Evolutionary conservation across 345 rosid genomes (phyloP).

Genomic region (Noccaea bulbosa): DNA sequence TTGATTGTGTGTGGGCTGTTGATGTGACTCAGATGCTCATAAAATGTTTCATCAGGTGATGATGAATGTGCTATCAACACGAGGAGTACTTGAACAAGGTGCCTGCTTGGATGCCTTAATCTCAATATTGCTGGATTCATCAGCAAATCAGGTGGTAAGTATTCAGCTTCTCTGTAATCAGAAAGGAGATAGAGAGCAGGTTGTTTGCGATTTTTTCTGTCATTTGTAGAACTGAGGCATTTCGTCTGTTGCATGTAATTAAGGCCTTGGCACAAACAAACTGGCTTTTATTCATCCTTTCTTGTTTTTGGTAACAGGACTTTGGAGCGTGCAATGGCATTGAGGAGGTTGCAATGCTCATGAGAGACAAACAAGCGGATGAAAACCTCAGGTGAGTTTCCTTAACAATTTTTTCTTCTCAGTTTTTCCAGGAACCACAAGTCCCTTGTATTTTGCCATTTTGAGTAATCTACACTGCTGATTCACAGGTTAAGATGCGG

Average conservation of each 20-base stretch:
- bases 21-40: constrained; percentile 8
- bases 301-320: constrained; percentile 52
- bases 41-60: constrained; percentile 48
- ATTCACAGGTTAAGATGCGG: constrained; percentile 81
- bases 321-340: constrained; percentile 88
- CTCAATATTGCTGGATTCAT: constrained; percentile 84
- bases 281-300: constrained; percentile 1
- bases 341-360: constrained; percentile 85
- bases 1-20: not conserved
- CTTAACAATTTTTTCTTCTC: not conserved
- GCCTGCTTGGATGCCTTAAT: constrained; percentile 92
- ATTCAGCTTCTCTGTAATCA: not conserved
- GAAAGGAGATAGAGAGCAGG: constrained; percentile 5
- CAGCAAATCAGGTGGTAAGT: constrained; percentile 88
- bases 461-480: constrained; percentile 13
- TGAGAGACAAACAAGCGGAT: constrained; percentile 86
- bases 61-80: constrained; percentile 75
- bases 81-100: constrained; percentile 83
- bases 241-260: not conserved
- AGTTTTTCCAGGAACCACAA: not conserved
- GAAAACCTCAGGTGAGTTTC: constrained; percentile 81
- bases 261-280: not conserved
- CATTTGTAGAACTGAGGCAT: not conserved
- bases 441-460: not conserved
- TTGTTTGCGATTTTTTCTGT: not conserved